Evolutionary conservation across 1,284 basidiomycete species (phyloP).

Genomic region (Cutaneotrichosporon daszewskae): DNA sequence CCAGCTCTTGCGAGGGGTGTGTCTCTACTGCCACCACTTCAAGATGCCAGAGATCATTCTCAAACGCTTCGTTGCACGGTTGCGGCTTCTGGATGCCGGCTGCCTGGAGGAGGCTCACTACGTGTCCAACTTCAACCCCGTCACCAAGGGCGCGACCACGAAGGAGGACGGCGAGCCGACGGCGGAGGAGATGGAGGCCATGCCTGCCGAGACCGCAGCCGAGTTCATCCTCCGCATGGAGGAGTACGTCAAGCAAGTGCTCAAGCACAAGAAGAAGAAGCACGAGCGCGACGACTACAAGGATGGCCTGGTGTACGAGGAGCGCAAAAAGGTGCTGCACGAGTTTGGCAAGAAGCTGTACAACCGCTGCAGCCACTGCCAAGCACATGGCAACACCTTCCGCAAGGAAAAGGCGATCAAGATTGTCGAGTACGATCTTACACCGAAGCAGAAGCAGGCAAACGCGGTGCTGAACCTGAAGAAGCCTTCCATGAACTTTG

Average conservation of each 20-base stretch:
- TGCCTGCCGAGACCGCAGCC: conserved; percentile 53
- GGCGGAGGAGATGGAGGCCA: conserved; percentile 44
- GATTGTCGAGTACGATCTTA: conserved; percentile 87
- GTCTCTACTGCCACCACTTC: conserved; percentile 93
- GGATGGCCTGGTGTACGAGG: conserved; percentile 78
- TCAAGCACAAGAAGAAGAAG: conserved; percentile 54
- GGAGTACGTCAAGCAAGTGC: conserved; percentile 63
- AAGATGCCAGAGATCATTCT: conserved; percentile 73
- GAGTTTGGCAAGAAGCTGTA: conserved; percentile 71
- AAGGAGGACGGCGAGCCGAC: conserved; percentile 46
- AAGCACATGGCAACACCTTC: conserved; percentile 65
- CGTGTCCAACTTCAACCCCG: conserved; percentile 58
- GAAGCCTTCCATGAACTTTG: conserved; percentile 40
- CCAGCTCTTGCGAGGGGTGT: conserved; percentile 81
- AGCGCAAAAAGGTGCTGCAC: conserved; percentile 72
- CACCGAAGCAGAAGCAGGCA: conserved; percentile 67
- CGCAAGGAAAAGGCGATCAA: conserved; percentile 93
- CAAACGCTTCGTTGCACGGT: conserved; percentile 75
- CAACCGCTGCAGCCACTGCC: conserved; percentile 66
- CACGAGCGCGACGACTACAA: conserved; percentile 80
- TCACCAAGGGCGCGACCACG: conserved; percentile 30
- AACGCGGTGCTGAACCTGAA: conserved; percentile 55
- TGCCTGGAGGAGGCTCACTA: conserved; percentile 74
- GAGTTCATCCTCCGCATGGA: conserved; percentile 65
- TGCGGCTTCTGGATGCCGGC: conserved; percentile 85